These are phyloP conservation scores for Colletotrichum liriopes DNA, from an alignment of 2,329 filamentous ascomycete genomes.

Conservation along the genomic window DNA sequence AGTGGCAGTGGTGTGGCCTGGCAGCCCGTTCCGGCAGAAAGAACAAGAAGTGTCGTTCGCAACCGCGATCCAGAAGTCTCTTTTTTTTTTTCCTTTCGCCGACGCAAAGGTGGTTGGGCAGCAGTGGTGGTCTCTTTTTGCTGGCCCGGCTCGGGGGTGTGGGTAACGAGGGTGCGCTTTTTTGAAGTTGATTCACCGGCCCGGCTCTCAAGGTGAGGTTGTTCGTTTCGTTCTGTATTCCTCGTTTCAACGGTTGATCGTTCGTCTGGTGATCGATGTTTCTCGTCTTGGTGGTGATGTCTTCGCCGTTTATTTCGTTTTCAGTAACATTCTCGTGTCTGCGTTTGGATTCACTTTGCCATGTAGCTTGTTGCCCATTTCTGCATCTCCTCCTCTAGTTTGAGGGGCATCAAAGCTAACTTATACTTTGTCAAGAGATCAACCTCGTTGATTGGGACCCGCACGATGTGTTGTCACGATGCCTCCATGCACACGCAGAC, in stretches of 20 bases:
- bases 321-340: neutral
- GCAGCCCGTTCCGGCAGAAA: slow-evolving; percentile 32
- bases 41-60: slow-evolving; percentile 37
- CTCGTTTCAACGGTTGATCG: slow-evolving; percentile 4
- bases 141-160: slow-evolving; percentile 13
- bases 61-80: slow-evolving; percentile 42
- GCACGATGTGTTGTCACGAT: slow-evolving; percentile 44
- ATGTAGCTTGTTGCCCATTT: neutral
- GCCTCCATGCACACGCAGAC: slow-evolving; percentile 47
- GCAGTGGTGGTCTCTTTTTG: slow-evolving; percentile 35
- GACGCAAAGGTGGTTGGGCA: slow-evolving; percentile 38
- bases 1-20: slow-evolving; percentile 26
- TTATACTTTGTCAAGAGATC: slow-evolving; percentile 55
- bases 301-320: neutral
- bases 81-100: slow-evolving; percentile 26
- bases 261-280: slow-evolving; percentile 3
- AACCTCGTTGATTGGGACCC: slow-evolving; percentile 36
- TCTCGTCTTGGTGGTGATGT: neutral
- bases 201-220: slow-evolving; percentile 14
- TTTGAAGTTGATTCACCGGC: slow-evolving; percentile 4
- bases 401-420: slow-evolving; percentile 54
- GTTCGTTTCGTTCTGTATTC: slow-evolving; percentile 11
- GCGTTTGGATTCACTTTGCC: neutral
- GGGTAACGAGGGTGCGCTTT: slow-evolving; percentile 27
- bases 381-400: slow-evolving; percentile 24